Conservation (phyloP, 169 alveolate genomes). For the Eimeria mitis region DNA sequence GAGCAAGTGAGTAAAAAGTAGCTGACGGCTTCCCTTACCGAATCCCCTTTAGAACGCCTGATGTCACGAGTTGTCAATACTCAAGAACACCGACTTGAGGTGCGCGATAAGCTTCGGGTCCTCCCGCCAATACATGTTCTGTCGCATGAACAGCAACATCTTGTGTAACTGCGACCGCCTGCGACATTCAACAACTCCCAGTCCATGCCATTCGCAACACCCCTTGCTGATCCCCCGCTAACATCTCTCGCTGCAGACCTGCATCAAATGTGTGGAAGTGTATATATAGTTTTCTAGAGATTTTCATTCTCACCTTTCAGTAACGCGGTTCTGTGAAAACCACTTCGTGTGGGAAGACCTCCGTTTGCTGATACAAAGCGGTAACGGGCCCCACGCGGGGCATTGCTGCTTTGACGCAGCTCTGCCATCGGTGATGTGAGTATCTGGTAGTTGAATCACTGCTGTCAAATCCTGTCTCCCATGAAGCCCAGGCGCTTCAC, state of each 20-base stretch:
- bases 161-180: slow-evolving; percentile 75
- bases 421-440: neutral
- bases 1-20: neutral
- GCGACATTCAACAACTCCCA: neutral
- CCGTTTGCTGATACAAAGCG: slow-evolving; percentile 59
- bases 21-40: neutral
- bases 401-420: neutral
- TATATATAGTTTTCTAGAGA: too few species aligned
- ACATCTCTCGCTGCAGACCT: neutral
- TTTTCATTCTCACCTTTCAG: slow-evolving; percentile 48
- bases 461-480: neutral
- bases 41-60: neutral
- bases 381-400: slow-evolving; percentile 53
- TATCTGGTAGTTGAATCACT: neutral
- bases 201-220: neutral
- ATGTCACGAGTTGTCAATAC: neutral
- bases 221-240: neutral
- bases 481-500: neutral
- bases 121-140: slow-evolving; percentile 67
- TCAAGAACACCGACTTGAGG: slow-evolving; percentile 21
- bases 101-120: slow-evolving; percentile 48
- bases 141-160: slow-evolving; percentile 67
- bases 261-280: neutral
- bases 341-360: slow-evolving; percentile 61
- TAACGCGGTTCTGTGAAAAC: slow-evolving; percentile 68